Percentiles rank a stretch among this genome's conserved stretches.
These are phyloP conservation scores for Fusarium torreyae DNA, from an alignment of 2,329 filamentous ascomycete genomes.

Conservation along the genomic window DNA sequence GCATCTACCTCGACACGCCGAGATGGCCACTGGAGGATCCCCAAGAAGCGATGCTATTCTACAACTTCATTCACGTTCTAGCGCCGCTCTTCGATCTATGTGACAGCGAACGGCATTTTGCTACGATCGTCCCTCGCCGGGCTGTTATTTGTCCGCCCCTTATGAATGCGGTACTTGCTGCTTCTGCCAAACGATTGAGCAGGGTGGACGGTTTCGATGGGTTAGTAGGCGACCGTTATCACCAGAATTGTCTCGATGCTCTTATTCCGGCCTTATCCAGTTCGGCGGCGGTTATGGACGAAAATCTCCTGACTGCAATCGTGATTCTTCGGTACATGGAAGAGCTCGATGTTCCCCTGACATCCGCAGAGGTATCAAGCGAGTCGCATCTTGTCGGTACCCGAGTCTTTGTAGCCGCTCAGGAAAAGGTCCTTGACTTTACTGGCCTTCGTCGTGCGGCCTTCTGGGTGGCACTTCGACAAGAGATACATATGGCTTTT, in stretches of 20 bases:
- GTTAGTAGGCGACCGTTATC: conserved; percentile 48
- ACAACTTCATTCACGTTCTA: conserved; percentile 47
- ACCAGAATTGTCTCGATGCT: conserved; percentile 49
- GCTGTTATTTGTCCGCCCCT: conserved; percentile 49
- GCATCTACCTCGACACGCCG: conserved; percentile 43
- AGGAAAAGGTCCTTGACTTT: conserved; percentile 49
- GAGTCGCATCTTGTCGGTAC: conserved; percentile 52
- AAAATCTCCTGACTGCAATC: conserved; percentile 51
- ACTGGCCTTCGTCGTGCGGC: conserved; percentile 49
- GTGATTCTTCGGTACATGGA: conserved; percentile 52
- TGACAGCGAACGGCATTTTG: conserved; percentile 50
- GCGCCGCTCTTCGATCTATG: conserved; percentile 51
- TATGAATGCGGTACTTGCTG: conserved; percentile 50
- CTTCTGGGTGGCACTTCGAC: conserved; percentile 51
- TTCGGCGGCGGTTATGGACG: conserved; percentile 48
- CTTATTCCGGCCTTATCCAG: conserved; percentile 50
- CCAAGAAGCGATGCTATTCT: conserved; percentile 50
- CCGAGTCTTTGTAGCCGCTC: conserved; percentile 50
- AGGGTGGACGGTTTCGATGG: conserved; percentile 44
- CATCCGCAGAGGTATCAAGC: conserved; percentile 23
- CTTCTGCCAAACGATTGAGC: conserved; percentile 48
- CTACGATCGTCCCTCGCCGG: conserved; percentile 49
- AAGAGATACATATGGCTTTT: conserved; percentile 53
- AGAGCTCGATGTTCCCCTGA: conserved; percentile 47
- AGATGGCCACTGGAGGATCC: conserved; percentile 46